Base-by-base conservation (phyloP, 2,329 filamentous ascomycete genomes). In the Penicillium sp. region DNA sequence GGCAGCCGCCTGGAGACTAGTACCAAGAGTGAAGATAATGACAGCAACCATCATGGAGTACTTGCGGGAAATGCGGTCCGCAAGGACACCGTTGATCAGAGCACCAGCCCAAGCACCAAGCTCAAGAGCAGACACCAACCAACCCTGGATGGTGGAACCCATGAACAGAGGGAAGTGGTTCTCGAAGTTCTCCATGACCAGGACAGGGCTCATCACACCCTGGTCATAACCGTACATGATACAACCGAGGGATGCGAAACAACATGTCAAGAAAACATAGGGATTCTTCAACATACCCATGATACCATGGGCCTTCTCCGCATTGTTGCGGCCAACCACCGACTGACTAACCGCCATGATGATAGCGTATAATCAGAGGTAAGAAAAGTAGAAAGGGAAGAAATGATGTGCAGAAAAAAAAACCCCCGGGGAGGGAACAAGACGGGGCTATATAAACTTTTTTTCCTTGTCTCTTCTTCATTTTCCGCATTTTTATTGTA, bases 281-380 rank as follows among this genome's bases (percentile, higher is more conserved):
- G 74, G 74, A 59, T 76, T 77, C 59, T 73, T 71, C 11, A 77
- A 58, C 70, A 77, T 76, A 55, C 75, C 75, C 47, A 66, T 54
- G 39, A 77, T 52, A 52, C 75, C 75, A 58, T 77, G 71, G 33
- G 70, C 64, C 52, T 76, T 77, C 37, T 68, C 67, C 48, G 74
- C 74, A 59, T 74, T 74, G 60, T 65, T 51, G 48, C 74, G 72
- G 52, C 70, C 75, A 55, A 76, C 75, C 26, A 75, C 68, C 19
- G 74, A 76, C 61, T 75, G 73, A 62, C 69, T 72, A 64, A 57
- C 64, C 64, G 67, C 67, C n/a, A 53, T 63, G 49, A 27, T 37
- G 49, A 43, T 57, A 49, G 37, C 39, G 21, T 37, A 55, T 53
- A 39, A 53, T 33, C 29, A 47, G 26, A 54, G 39, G 19, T 21